Base-by-base conservation (phyloP, 768 basidiomycete genomes). In the Mrakia blollopis region DNA sequence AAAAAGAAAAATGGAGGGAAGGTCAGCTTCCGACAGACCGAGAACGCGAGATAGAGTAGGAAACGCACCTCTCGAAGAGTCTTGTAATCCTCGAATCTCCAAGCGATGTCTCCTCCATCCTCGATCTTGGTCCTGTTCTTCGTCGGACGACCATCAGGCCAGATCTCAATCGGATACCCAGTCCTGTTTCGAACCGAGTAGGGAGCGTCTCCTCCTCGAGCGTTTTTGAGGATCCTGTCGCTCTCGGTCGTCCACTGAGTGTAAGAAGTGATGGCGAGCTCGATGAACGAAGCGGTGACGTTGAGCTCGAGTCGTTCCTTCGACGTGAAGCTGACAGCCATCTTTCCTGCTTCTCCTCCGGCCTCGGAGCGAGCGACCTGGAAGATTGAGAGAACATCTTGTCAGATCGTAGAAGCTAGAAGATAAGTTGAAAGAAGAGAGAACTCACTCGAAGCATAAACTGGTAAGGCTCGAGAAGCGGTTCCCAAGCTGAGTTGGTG, bases 401-500 rank as follows among this genome's bases (percentile, higher is more conserved):
- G 30, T 54, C 18, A 41, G 47, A 21, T n/a, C 44, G 8, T 10
- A 1, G 67, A 41, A 5, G 39, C 14, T 16, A 21, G 30, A 23
- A 39, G 35, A 2, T 14, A 25, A 9, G 72, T 44, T n/a, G 30
- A 21, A 14, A 7, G 47, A 18, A 16, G 47, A 21, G 47, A 4
- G 3, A 28, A 71, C 75, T 80, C 80, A 94, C 92, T 77, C 87
- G 87, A 67, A 91, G 82, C 14, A 90, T 89, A 80, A 97, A 91
- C 25, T 89, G 91, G 95, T 96, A 99, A 3, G 97, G 97, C 82
- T 99, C 97, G 79, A 96, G 92, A 73, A 99, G 80, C 41, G 97
- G 96, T 84, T 98, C 97, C 94, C 97, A 99, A 81, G 98, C 94
- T 68, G 97, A 98, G 82, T 97, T 98, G 32, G 91, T 90, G 70